These are phyloP conservation scores for Balakata baccata DNA, from an alignment of 345 rosid genomes.

Conservation along the genomic window DNA sequence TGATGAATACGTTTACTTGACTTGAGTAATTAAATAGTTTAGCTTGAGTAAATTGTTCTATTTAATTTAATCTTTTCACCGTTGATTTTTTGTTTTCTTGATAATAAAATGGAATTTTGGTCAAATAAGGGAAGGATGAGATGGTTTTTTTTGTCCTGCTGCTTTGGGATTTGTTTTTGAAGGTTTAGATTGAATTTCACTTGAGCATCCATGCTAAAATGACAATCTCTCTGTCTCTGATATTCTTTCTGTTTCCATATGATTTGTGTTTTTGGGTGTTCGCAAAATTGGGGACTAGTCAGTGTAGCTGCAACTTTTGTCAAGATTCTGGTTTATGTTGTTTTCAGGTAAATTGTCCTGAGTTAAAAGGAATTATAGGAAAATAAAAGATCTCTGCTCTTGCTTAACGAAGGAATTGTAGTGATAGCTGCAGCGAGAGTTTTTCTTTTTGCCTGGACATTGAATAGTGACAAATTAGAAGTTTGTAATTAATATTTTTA, in stretches of 20 bases:
- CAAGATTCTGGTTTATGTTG: not conserved
- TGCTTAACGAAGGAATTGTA: not conserved
- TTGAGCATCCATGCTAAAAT: not conserved
- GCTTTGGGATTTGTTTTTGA: not conserved
- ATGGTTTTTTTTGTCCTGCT: not conserved
- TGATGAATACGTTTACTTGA: not conserved
- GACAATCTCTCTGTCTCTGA: not conserved
- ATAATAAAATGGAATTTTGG: not conserved
- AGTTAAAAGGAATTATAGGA: not conserved
- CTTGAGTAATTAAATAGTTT: not conserved
- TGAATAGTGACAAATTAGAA: slow-evolving; percentile 4
- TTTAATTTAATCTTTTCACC: not conserved
- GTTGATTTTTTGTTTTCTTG: not conserved
- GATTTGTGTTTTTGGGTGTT: not conserved
- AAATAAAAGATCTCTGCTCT: not conserved
- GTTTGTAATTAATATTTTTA: not conserved
- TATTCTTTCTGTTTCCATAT: not conserved
- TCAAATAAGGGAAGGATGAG: not conserved
- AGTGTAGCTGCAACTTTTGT: not conserved
- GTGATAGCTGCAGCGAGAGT: not conserved
- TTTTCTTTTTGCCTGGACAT: no score
- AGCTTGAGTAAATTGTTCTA: not conserved
- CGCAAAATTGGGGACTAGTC: not conserved
- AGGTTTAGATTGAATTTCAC: not conserved
- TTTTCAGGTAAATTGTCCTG: not conserved